Evolutionary conservation across 352 stramenopile genomes (phyloP), one percentile per base, ranked within the genome.

Genomic region (Elongisporangium anandrum): DNA sequence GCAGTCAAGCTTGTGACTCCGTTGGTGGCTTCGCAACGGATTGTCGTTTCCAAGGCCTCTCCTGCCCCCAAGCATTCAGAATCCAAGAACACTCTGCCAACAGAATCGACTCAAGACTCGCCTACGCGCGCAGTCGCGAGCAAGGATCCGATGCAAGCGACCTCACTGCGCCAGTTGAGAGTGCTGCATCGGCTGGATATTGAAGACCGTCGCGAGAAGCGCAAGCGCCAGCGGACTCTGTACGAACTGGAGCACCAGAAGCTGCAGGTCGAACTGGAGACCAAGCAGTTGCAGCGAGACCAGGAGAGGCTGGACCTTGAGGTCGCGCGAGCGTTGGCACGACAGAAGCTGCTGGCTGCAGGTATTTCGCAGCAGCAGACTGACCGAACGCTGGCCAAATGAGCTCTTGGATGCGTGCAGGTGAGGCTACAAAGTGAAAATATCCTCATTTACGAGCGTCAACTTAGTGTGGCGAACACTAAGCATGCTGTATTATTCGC

Each of bases 211-310:
- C 29, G 29, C 29, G 47, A 51, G 50, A 66, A 73, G 53, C 39
- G 72, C 23, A 65, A 64, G 22, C 69, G 73, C 10, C 69, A 66
- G 9, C 59, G 65, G 21, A 57, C 68, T 48, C 41, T 69, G 21
- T 73, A 61, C 53, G 49, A 59, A 45, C 48, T 76, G 17, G 61
- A 76, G 34, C 58, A 57, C 21, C 57, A 59, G 29, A 73, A 71
- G 54, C 19, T 73, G 19, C 26, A 70, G 49, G 64, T 47, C 38
- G 69, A 76, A 51, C 20, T 76, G 24, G 57, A 73, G 34, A 59
- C 69, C 22, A 73, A 68, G 50, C 17, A 51, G 21, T 22, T 23
- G 17, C 47, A 51, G 15, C 47, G 17, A 23, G 29, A 41, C 29
- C 29, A 41, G 29, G 29, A 41, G 13, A 9, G 13, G 29, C 4